Percentiles rank a stretch among this genome's conserved stretches.
Conservation (phyloP, 2,329 filamentous ascomycete species). For the Diaporthe destruens region DNA sequence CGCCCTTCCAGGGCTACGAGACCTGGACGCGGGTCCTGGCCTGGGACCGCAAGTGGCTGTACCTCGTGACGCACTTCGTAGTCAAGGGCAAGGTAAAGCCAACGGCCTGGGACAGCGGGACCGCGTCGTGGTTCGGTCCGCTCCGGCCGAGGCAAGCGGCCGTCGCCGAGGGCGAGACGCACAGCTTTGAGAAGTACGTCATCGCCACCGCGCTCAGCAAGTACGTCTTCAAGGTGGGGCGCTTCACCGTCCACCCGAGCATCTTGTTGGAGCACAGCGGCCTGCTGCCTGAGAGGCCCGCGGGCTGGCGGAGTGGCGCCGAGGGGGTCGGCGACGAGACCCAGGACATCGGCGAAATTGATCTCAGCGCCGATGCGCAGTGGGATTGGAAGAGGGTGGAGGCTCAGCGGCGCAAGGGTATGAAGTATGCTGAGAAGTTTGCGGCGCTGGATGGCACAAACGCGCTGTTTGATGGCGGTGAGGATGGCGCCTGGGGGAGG, state of each 20-base stretch:
- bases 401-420: constrained; percentile 65
- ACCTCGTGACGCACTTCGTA: constrained; percentile 80
- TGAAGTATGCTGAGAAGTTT: constrained; percentile 68
- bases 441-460: constrained; percentile 67
- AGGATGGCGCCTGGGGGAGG: constrained; percentile 63
- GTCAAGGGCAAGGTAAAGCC: constrained; percentile 70
- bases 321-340: constrained; percentile 54
- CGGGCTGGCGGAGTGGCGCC: constrained; percentile 68
- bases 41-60: constrained; percentile 88
- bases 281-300: constrained; percentile 80
- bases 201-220: constrained; percentile 81
- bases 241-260: constrained; percentile 87
- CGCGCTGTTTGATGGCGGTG: constrained; percentile 65
- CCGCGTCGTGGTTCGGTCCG: constrained; percentile 54
- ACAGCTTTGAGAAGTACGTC: constrained; percentile 71
- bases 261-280: constrained; percentile 78
- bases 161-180: constrained; percentile 53
- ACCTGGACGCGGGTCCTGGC: constrained; percentile 77
- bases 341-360: constrained; percentile 46
- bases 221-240: constrained; percentile 85
- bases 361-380: constrained; percentile 53
- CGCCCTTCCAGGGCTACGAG: constrained; percentile 77
- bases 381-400: constrained; percentile 73
- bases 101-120: constrained; percentile 64
- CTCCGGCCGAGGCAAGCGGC: constrained; percentile 51